These are phyloP conservation scores for Phytophthora rubi DNA, from an alignment of 352 stramenopile genomes.

Conservation along the genomic window DNA sequence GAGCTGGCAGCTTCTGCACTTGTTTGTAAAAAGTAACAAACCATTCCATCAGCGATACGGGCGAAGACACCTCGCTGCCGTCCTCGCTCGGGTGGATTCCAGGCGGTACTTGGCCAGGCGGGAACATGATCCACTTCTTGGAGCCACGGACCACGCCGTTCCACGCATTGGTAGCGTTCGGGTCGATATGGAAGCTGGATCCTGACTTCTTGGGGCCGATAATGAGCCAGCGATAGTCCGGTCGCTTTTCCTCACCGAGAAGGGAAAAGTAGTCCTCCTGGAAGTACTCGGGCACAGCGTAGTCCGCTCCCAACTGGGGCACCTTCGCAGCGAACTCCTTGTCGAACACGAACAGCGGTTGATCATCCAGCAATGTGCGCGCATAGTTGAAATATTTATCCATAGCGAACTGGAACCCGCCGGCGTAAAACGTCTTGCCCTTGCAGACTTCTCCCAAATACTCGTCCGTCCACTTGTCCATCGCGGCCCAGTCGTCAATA, in stretches of 20 bases:
- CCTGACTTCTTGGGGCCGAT: constrained; percentile 92
- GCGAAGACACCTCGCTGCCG: constrained; percentile 93
- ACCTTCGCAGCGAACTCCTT: constrained; percentile 90
- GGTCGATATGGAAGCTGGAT: constrained; percentile 97
- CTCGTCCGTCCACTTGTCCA: constrained; percentile 76
- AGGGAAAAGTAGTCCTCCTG: constrained; percentile 84
- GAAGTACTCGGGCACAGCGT: constrained; percentile 81
- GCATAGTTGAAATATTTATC: constrained; percentile 84
- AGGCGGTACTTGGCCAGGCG: constrained; percentile 89
- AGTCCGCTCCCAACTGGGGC: constrained; percentile 69
- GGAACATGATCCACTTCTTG: constrained; percentile 99
- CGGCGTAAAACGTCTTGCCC: constrained; percentile 71
- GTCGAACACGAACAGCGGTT: constrained; percentile 97
- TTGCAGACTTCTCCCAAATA: constrained; percentile 61
- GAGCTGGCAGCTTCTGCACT: constrained; percentile 59
- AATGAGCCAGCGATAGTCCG: constrained; percentile 97
- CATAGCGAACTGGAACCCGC: constrained; percentile 82
- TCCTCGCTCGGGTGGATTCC: constrained; percentile 94
- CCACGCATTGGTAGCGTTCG: constrained; percentile 97
- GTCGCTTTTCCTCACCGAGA: constrained; percentile 72
- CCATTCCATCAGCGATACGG: constrained; percentile 96
- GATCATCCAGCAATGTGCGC: constrained; percentile 74
- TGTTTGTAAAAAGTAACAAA: constrained; percentile 95
- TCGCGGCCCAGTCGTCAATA: constrained; percentile 71
- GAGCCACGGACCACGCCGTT: constrained; percentile 94